Evolutionary conservation across 352 stramenopile genomes (phyloP), one percentile per base, ranked within the genome.

Genomic region (Phytopythium boreale): DNA sequence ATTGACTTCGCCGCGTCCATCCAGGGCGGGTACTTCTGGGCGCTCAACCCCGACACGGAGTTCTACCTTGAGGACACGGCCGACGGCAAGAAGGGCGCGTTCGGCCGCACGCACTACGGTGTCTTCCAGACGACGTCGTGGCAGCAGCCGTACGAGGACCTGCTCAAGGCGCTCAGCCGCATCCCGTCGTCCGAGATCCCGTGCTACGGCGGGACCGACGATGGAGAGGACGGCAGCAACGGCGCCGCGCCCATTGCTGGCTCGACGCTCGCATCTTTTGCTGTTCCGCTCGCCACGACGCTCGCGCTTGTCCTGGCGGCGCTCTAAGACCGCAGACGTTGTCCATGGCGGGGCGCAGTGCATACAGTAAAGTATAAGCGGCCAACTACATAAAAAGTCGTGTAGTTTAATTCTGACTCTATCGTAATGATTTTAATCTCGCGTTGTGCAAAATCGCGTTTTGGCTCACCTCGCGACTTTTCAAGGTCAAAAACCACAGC

Each of bases 21-120:
- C 31, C 77, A 80, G 58, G 80, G 83, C 19, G 80, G 79, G 8
- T 92, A 87, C 67, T 85, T 84, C 53, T 92, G 79, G 71, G 75
- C 75, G 3, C 63, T 90, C 29, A 92, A 92, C 55, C 80, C 83
- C 11, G 77, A 89, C 61, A 83, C 64, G 1, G 69, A 85, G 44
- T 81, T 82, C 43, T 88, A 82, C 60, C 64, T 87, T 3, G 79
- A 88, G 55, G 75, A 87, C 63, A 73, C 77, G 39, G 64, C 66
- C 19, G 74, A 85, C 68, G 61, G 63, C 19, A 72, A 77, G 43
- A 68, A 67, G 44, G 80, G 77, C 17, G 63, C 75, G 10, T 84
- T 91, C 53, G 78, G 70, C 27, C 70, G 72, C 27, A 82, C 76
- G 14, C 79, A 87, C 68, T 88, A 82, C 57, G 80, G 82, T 2